These are phyloP conservation scores for Aethionema arabicum DNA, from an alignment of 345 rosid genomes.

Conservation along the genomic window DNA sequence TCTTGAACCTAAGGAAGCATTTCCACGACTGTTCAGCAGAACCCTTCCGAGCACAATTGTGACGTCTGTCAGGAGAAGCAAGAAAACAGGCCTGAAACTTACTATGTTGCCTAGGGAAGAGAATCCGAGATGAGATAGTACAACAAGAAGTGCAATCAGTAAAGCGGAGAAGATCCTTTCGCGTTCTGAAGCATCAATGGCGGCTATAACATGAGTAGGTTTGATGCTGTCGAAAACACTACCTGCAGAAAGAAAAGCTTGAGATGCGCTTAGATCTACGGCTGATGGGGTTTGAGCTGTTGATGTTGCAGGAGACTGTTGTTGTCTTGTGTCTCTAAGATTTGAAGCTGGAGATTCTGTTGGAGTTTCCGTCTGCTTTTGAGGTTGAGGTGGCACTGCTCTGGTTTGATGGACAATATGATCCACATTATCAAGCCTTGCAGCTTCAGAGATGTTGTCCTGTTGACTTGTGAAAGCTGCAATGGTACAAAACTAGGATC, in stretches of 20 bases:
- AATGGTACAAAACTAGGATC: conserved; percentile 25
- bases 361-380: conserved; percentile 17
- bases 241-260: conserved; percentile 28
- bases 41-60: conserved; percentile 52
- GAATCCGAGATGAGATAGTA: conserved; percentile 54
- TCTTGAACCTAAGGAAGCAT: conserved; percentile 20
- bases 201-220: conserved; percentile 54
- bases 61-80: conserved; percentile 59
- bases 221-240: conserved; percentile 31
- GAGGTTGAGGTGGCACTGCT: conserved; percentile 21
- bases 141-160: conserved; percentile 48
- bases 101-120: conserved; percentile 52
- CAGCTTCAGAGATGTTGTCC: conserved; percentile 28
- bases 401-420: conserved; percentile 28
- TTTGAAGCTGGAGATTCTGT: conserved; percentile 30
- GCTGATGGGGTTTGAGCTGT: conserved; percentile 39
- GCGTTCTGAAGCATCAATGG: conserved; percentile 51
- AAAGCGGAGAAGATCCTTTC: conserved; percentile 52
- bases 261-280: conserved; percentile 33
- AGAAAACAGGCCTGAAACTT: conserved; percentile 66
- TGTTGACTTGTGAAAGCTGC: conserved; percentile 42
- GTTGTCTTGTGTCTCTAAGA: conserved; percentile 24
- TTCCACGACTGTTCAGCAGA: conserved; percentile 37
- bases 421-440: conserved; percentile 24
- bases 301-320: conserved; percentile 29